Percentiles rank a stretch among this genome's conserved stretches.
Evolutionary conservation across 2,329 filamentous ascomycete genomes (phyloP).

Genomic region (Helminthosporium solani): DNA sequence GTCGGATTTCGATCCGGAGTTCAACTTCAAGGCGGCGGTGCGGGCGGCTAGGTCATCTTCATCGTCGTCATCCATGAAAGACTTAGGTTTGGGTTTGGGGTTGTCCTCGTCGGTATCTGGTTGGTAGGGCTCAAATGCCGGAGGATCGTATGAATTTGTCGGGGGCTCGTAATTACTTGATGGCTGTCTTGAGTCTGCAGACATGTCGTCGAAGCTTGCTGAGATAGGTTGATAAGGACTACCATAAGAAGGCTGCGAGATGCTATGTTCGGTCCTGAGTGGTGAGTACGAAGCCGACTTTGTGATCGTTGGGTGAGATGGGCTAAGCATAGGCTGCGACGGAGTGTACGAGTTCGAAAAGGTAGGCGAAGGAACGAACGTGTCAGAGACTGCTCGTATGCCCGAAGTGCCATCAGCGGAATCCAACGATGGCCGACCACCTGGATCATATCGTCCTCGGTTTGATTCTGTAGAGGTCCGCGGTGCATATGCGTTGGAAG

Average conservation of each 20-base stretch:
- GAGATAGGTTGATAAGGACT: slow-evolving; percentile 31
- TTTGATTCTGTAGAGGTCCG: slow-evolving; percentile 55
- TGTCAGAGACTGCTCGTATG: slow-evolving; percentile 32
- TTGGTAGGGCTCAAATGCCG: slow-evolving; percentile 50
- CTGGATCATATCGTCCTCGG: slow-evolving; percentile 51
- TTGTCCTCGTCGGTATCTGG: slow-evolving; percentile 50
- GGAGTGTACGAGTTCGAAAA: slow-evolving; percentile 32
- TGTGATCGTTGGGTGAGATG: slow-evolving; percentile 17
- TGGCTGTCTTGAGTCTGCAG: slow-evolving; percentile 10
- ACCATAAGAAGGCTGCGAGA: slow-evolving; percentile 25
- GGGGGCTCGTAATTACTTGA: slow-evolving; percentile 27
- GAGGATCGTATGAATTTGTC: slow-evolving; percentile 27
- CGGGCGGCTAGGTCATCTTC: slow-evolving; percentile 62
- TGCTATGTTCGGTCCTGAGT: slow-evolving; percentile 28
- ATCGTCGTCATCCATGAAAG: slow-evolving; percentile 79
- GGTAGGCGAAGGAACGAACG: slow-evolving; percentile 30
- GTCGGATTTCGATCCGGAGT: slow-evolving; percentile 55
- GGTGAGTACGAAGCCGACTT: slow-evolving; percentile 37
- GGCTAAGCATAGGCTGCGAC: slow-evolving; percentile 32
- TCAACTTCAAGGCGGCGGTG: slow-evolving; percentile 51
- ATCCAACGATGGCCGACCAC: slow-evolving; percentile 41
- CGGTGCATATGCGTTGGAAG: slow-evolving; percentile 44
- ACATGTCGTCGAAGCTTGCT: slow-evolving; percentile 26
- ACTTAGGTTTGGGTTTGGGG: slow-evolving; percentile 60
- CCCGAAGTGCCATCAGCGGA: slow-evolving; percentile 29